A percentile compares a stretch with the other conserved stretches of the same genome.
These are phyloP conservation scores for Puccinia hordei DNA, from an alignment of 1,284 basidiomycete species.

Conservation along the genomic window DNA sequence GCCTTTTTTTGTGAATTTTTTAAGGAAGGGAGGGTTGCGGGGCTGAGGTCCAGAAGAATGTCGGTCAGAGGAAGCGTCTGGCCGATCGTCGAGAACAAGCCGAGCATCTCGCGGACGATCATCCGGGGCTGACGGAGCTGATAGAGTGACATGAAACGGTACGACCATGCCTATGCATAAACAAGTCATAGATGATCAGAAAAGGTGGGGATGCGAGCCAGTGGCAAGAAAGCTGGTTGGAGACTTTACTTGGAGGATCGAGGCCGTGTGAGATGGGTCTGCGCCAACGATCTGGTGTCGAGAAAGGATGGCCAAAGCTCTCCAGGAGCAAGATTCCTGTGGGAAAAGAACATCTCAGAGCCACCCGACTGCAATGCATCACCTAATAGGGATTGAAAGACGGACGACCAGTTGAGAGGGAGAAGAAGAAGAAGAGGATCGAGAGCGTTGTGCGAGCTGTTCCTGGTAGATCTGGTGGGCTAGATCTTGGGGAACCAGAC, in stretches of 20 bases:
- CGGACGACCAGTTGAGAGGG: conserved; percentile 15
- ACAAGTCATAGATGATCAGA: background rate
- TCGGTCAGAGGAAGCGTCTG: conserved; percentile 17
- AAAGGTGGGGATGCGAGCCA: background rate
- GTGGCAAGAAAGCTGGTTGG: background rate
- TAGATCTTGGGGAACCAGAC: conserved; percentile 2
- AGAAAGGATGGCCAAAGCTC: conserved; percentile 6
- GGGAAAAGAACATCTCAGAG: background rate
- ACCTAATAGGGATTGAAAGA: background rate
- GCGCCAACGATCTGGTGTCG: conserved; percentile 1
- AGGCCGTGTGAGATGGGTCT: background rate
- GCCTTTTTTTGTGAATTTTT: background rate
- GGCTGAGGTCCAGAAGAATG: conserved; percentile 3
- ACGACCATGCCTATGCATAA: conserved; percentile 23
- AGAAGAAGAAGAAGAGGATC: background rate
- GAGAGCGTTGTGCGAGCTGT: conserved; percentile 12
- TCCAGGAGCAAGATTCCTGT: conserved; percentile 29
- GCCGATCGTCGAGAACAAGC: conserved; percentile 15
- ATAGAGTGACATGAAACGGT: conserved; percentile 14
- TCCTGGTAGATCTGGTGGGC: conserved; percentile 13
- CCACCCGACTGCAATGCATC: background rate
- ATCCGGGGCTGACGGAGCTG: background rate
- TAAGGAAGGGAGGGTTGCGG: background rate
- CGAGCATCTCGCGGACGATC: conserved; percentile 1
- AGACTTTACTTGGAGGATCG: conserved; percentile 24